phyloP scores from a whole-genome alignment of 495 filamentous ascomycete species.

The Tricharina praecox region DNA sequence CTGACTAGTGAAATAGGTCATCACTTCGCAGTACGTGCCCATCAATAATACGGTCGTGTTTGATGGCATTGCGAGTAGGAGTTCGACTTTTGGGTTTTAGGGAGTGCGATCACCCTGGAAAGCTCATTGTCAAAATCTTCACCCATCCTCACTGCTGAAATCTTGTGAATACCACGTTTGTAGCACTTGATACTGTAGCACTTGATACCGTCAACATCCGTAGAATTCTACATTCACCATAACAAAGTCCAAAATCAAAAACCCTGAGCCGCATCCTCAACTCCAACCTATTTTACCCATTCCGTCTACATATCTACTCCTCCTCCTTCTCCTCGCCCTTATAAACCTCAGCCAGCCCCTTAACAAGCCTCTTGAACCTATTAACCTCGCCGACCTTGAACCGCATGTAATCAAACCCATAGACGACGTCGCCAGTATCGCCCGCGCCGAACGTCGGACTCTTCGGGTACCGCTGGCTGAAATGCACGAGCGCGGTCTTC shows the following conservation, averaged over 20 bases:
- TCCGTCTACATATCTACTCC: not conserved
- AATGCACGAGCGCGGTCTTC: constrained; percentile 73
- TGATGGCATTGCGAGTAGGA: constrained; percentile 70
- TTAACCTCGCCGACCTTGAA: constrained; percentile 66
- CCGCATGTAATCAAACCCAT: constrained; percentile 85
- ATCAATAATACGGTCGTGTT: constrained; percentile 87
- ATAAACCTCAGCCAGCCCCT: constrained; percentile 53
- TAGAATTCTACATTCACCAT: no score
- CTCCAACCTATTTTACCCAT: not conserved
- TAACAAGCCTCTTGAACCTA: constrained; percentile 54
- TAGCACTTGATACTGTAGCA: no score
- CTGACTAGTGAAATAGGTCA: constrained; percentile 30
- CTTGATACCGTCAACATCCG: no score
- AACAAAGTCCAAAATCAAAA: no score
- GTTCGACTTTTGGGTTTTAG: constrained; percentile 42
- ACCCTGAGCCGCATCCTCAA: no score
- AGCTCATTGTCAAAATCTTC: no score
- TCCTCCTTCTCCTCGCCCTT: constrained; percentile 24
- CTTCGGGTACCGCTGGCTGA: constrained; percentile 91
- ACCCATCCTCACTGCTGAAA: no score
- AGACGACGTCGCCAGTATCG: constrained; percentile 33
- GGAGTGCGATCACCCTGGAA: not conserved
- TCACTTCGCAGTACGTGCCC: constrained; percentile 92
- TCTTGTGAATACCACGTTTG: no score
- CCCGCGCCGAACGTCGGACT: constrained; percentile 38